phyloP scores from a whole-genome alignment of 2,329 filamentous ascomycete species.

The Bretziella fagacearum region DNA sequence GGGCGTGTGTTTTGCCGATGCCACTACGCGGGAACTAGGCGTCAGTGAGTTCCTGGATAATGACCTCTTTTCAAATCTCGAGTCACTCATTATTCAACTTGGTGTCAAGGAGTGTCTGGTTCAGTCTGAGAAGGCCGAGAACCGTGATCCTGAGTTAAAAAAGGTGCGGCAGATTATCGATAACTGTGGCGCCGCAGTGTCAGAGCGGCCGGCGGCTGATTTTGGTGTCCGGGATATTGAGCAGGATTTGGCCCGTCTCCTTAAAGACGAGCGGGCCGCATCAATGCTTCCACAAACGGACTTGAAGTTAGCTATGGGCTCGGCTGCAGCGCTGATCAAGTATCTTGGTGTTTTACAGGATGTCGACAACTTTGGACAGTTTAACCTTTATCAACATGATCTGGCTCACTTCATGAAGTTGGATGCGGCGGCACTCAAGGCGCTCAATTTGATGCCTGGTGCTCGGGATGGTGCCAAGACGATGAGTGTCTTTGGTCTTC shows the following conservation, averaged over 20 bases:
- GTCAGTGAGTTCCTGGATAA: slow-evolving; percentile 99
- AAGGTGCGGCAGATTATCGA: slow-evolving; percentile 83
- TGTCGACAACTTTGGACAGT: slow-evolving; percentile 88
- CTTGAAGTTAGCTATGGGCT: slow-evolving; percentile 88
- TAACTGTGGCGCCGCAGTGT: slow-evolving; percentile 78
- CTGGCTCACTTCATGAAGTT: slow-evolving; percentile 96
- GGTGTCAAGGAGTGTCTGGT: slow-evolving; percentile 88
- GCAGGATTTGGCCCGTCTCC: slow-evolving; percentile 71
- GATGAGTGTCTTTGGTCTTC: slow-evolving; percentile 85
- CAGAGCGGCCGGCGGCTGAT: slow-evolving; percentile 58
- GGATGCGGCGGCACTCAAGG: slow-evolving; percentile 83
- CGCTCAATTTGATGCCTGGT: slow-evolving; percentile 92
- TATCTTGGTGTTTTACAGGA: slow-evolving; percentile 86
- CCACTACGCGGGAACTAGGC: slow-evolving; percentile 83
- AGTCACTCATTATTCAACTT: slow-evolving; percentile 87
- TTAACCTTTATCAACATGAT: slow-evolving; percentile 93
- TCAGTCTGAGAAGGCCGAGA: slow-evolving; percentile 72
- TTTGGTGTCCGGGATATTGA: slow-evolving; percentile 88
- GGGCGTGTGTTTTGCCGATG: slow-evolving; percentile 94
- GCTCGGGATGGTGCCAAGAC: slow-evolving; percentile 88
- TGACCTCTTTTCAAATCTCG: slow-evolving; percentile 94
- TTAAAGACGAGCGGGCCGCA: slow-evolving; percentile 70
- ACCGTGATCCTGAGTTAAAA: slow-evolving; percentile 61
- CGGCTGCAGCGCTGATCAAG: slow-evolving; percentile 82
- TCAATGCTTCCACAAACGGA: slow-evolving; percentile 75